Conservation (phyloP, 177 flowering plant genomes). For the Tripterygium wilfordii region DNA sequence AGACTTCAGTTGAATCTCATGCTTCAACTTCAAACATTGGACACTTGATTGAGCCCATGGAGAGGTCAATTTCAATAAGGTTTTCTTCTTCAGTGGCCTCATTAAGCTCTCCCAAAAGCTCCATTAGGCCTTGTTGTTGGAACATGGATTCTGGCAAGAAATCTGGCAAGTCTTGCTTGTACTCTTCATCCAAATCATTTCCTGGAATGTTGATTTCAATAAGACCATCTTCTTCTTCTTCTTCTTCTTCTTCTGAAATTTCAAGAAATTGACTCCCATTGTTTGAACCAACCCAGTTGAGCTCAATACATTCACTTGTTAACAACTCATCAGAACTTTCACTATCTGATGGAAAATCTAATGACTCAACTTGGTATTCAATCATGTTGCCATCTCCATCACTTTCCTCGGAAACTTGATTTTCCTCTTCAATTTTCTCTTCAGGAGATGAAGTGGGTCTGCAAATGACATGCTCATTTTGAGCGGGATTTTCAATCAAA, state of each 20-base stretch:
- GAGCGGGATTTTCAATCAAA: slow-evolving; percentile 1
- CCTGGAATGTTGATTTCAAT: slow-evolving; percentile 67
- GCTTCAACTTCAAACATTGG: slow-evolving; percentile 51
- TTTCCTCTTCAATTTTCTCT: slow-evolving; percentile 13
- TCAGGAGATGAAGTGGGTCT: slow-evolving; percentile 1
- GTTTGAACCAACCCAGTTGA: slow-evolving; percentile 16
- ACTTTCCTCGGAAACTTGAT: slow-evolving; percentile 12
- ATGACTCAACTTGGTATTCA: slow-evolving; percentile 12
- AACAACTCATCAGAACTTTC: slow-evolving; percentile 34
- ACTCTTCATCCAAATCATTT: slow-evolving; percentile 26
- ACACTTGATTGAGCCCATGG: slow-evolving; percentile 76
- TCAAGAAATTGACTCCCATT: slow-evolving; percentile 28
- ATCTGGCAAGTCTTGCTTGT: slow-evolving; percentile 27
- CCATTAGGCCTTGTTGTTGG: slow-evolving; percentile 35
- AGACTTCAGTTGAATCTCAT: slow-evolving; percentile 7
- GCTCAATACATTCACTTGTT: slow-evolving; percentile 39
- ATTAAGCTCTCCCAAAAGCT: slow-evolving; percentile 43
- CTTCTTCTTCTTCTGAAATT: slow-evolving; percentile 36
- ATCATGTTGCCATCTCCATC: slow-evolving; percentile 10
- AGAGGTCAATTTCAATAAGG: slow-evolving; percentile 74
- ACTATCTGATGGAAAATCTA: slow-evolving; percentile 26
- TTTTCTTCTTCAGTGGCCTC: slow-evolving; percentile 73
- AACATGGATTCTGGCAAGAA: slow-evolving; percentile 29
- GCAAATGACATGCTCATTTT: slow-evolving; percentile 7
- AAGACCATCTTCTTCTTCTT: slow-evolving; percentile 76